Base-by-base conservation (phyloP, 2,329 filamentous ascomycete species). In the Alternaria triticina region DNA sequence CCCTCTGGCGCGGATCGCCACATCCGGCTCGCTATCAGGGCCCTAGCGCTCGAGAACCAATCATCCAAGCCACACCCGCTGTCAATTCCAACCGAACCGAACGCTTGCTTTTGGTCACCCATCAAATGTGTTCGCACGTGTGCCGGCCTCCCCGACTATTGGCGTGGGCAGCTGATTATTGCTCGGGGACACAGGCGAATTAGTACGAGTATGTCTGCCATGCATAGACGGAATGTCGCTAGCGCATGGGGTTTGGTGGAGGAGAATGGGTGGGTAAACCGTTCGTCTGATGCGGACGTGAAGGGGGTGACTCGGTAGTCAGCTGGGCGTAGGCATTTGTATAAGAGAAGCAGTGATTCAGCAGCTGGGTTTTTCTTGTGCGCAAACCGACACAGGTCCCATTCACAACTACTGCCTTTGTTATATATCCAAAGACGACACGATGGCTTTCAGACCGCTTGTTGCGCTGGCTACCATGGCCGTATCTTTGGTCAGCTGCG, bases 401-500 rank as follows among this genome's bases (percentile, higher is more conserved):
- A 10, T 51, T 57, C 17, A 25, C 44, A 44, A 52, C 33, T 50
- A 10, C 8, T 22, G 55, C 45, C 40, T 43, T 61, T 47, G n/a
- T 57, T 55, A 22, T 15, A 27, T 30, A 51, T 22, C 23, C 1
- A 25, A 20, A 64, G 45, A 44, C 57, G 43, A 43, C 20, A 68
- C 15, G 23, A 72, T 72, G 70, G 44, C 56, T 52, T 56, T 67
- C 45, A 58, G 22, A 20, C 65, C 50, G 10, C 43, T 69, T 22
- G 51, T 71, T 25, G 11, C 65, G 43, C 49, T 57, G 27, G 50
- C 59, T 36, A 56, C 61, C 12, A 30, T 68, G n/a, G 64, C 64
- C 50, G 62, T 57, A n/a, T 59, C 69, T 52, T 47, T 68, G 12
- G 70, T 65, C 10, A 56, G 49, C 7, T 58, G 71, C 23, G 71